Evolutionary conservation across 139 green algal genomes (phyloP), one percentile per base, ranked within the genome.

Genomic region (Mychonastes homosphaera): DNA sequence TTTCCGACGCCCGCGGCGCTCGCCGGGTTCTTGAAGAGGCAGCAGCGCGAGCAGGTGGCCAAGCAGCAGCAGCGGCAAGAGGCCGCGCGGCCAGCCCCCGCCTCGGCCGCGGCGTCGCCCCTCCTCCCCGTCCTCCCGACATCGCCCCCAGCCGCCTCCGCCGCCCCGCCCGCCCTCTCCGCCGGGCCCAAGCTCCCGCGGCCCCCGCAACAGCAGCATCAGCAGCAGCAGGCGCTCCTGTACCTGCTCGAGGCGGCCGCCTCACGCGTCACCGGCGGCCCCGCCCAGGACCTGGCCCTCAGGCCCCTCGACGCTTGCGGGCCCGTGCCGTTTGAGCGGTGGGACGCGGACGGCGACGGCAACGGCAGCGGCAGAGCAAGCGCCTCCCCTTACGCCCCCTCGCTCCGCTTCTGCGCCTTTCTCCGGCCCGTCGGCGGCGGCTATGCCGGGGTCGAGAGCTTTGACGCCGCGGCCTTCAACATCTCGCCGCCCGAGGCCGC

Each of bases 401-500:
- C 23, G 29, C 28, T 24, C 24, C 4, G 19, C 12, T 23, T 43
- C 44, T 70, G 30, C 57, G 36, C n/a, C 56, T 9, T 39, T 40
- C 48, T 56, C 45, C 44, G 41, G 59, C 35, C 56, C 10, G 45
- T 56, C 21, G 58, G 41, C 2, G 44, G 51, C 57, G n/a, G n/a
- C n/a, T n/a, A 36, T 72, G 29, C 44, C 60, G 18, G 29, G 38
- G 64, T 82, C 12, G 58, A 72, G 13, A 28, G 60, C 10, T 95
- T 95, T 69, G 87, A 95, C 62, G 69, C 75, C 3, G 57, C 59
- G 0, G 74, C 75, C 1, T 90, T 94, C 53, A 56, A 64, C 15
- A 52, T 91, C 2, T 40, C 48, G 18, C 49, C 51, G 1, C 35
- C 53, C 6, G 86, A 95, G 54, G 84, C 82, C 12, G 49, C 49